Evolutionary conservation across 2,329 filamentous ascomycete genomes (phyloP).

Genomic region (Fusarium anguioides): DNA sequence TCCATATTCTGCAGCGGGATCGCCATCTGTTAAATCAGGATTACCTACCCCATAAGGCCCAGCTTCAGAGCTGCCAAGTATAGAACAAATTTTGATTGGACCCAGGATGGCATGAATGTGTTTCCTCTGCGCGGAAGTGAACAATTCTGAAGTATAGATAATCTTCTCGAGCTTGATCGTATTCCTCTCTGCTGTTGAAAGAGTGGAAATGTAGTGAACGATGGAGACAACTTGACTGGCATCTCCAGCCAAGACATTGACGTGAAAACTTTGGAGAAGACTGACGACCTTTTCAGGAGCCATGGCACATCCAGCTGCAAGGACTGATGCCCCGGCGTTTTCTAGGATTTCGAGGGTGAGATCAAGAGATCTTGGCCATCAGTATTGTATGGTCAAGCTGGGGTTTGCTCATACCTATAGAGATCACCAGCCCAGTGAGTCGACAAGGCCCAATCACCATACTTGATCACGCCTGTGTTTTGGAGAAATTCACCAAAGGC

Average conservation of each 20-base stretch:
- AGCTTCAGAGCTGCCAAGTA: slow-evolving; percentile 57
- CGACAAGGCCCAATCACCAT: slow-evolving; percentile 54
- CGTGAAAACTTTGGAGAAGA: slow-evolving; percentile 47
- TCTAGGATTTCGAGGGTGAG: slow-evolving; percentile 55
- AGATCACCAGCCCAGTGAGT: slow-evolving; percentile 51
- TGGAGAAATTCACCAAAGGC: slow-evolving; percentile 49
- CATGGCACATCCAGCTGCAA: slow-evolving; percentile 51
- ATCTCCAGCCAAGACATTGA: slow-evolving; percentile 54
- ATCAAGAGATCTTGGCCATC: slow-evolving; percentile 50
- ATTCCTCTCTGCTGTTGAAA: slow-evolving; percentile 28
- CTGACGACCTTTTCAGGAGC: slow-evolving; percentile 39
- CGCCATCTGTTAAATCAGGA: slow-evolving; percentile 44
- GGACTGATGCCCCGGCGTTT: slow-evolving; percentile 53
- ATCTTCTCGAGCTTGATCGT: slow-evolving; percentile 53
- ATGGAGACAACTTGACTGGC: slow-evolving; percentile 53
- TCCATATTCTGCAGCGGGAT: slow-evolving; percentile 4
- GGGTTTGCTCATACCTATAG: slow-evolving; percentile 49
- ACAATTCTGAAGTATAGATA: slow-evolving; percentile 57
- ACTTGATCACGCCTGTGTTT: slow-evolving; percentile 46
- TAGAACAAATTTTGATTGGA: slow-evolving; percentile 51
- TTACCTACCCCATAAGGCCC: slow-evolving; percentile 53
- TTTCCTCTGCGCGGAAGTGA: slow-evolving; percentile 49
- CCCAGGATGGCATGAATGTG: slow-evolving; percentile 49
- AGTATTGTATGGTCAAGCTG: background rate
- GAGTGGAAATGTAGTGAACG: slow-evolving; percentile 49